Evolutionary conservation across 2,329 filamentous ascomycete genomes (phyloP), one percentile per base, ranked within the genome.

Genomic region (Cladobotryum mycophilum): DNA sequence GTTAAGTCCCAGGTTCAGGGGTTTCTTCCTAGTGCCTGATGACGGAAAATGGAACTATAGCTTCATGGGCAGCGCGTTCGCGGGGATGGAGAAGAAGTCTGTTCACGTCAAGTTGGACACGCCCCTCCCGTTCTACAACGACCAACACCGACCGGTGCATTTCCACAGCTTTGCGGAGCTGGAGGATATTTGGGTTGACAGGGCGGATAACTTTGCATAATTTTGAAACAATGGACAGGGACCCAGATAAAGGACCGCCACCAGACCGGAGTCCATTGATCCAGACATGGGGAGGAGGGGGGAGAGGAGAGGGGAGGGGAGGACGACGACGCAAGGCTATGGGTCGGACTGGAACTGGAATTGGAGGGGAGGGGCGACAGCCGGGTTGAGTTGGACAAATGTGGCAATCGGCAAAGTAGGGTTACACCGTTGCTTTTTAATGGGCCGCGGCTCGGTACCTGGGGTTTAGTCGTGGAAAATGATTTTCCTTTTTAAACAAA

Each of bases 91-190:
- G 73, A 97, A 96, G 83, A 89, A 89, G 73, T 79, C 85, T 3
- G 81, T 96, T 41, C 87, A 90, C 60, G 91, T 97, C 61, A 93
- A 93, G 76, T 84, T 99, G 49, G 95, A 97, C 70, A 95, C 89
- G 41, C 93, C 93, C 15, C 70, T 85, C 59, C 78, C 87, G 8
- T 97, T 96, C 72, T 99, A 99, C 72, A 91, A 87, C 65, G 90
- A 91, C 61, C 79, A 90, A 61, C 95, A 99, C 70, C 82, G 93
- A 22, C 91, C 92, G 14, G 75, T 96, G 50, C 93, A 99, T 73
- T 99, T 99, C 80, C 86, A 92, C 67, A 96, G 90, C 70, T 99
- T 99, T 72, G 89, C 91, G 1, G 92, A 99, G 75, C 71, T 99
- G 66, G 93, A 99, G 73, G 92, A 99, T 70, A 88, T 95, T 40